phyloP scores from a whole-genome alignment of 305 asterid species.

The Plantago coronopus region DNA sequence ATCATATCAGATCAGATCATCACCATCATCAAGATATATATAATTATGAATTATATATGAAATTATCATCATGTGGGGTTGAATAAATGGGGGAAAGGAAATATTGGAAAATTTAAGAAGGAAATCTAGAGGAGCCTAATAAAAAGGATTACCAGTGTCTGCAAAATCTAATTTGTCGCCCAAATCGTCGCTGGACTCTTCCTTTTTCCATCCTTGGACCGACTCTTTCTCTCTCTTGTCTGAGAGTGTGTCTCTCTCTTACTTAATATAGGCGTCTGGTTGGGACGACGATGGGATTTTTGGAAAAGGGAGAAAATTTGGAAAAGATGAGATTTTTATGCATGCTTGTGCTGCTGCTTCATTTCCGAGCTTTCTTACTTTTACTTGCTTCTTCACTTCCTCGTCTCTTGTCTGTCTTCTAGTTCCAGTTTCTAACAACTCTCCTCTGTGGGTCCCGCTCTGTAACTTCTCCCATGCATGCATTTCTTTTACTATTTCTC shows the following conservation, averaged over 20 bases:
- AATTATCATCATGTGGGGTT: slow-evolving; percentile 28
- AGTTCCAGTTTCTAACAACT: slow-evolving; percentile 16
- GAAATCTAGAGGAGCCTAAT: slow-evolving; percentile 49
- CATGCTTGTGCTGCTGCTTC: slow-evolving; percentile 32
- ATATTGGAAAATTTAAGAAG: slow-evolving; percentile 4
- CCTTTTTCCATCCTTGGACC: slow-evolving; percentile 35
- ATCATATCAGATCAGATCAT: too few species aligned
- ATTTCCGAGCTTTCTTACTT: slow-evolving; percentile 21
- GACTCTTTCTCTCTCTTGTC: slow-evolving; percentile 21
- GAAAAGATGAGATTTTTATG: slow-evolving; percentile 31
- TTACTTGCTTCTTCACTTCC: slow-evolving; percentile 17
- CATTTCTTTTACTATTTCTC: background rate
- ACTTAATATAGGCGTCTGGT: slow-evolving; percentile 22
- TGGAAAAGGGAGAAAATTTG: slow-evolving; percentile 31
- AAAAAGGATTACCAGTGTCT: slow-evolving; percentile 28
- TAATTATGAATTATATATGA: too few species aligned
- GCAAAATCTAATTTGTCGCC: slow-evolving; percentile 39
- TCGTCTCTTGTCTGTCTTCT: slow-evolving; percentile 17
- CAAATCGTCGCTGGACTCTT: slow-evolving; percentile 48
- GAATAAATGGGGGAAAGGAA: background rate
- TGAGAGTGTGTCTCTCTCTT: background rate
- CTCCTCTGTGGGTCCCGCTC: background rate
- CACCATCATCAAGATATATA: too few species aligned
- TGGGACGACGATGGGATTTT: slow-evolving; percentile 22
- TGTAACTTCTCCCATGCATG: background rate